Evolutionary conservation across 2,329 filamentous ascomycete species (phyloP), one percentile per base, ranked within the genome.

Genomic region (Botryotinia narcissicola): DNA sequence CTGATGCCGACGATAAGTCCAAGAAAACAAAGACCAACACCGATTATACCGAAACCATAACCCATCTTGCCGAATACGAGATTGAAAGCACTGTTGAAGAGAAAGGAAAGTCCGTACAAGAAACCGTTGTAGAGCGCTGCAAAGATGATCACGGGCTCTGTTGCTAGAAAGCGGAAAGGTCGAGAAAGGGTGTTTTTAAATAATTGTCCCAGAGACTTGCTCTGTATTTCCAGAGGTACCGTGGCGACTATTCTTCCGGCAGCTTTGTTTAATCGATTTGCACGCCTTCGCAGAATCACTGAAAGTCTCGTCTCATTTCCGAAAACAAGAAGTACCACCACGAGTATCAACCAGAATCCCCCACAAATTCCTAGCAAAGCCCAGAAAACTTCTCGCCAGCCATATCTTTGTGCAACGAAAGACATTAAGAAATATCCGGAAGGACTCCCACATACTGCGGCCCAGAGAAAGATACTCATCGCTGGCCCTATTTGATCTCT

Each of bases 91-190:
- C 72, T 61, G 40, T 77, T 76, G 64, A 77, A 77, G 9, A 77
- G 79, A 71, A 86, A 87, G 1, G 83, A 85, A 14, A 88, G 88
- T 71, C 84, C 87, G 80, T 90, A 91, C 76, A 88, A 85, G 76
- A 91, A 85, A 73, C 85, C 86, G 16, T 86, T 88, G 81, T 91
- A 91, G 59, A 89, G 74, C 77, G 89, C 86, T 1, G 87, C 85
- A 79, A 91, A 90, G 75, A 89, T 79, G 75, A 91, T 85, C 18
- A 89, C 87, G 0, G 88, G 88, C 73, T 91, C 88, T 77, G 87
- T 86, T 78, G 88, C 74, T 16, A 85, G 88, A 76, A 91, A 87
- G 78, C 87, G 83, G 25, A 87, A 80, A 0, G 85, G 85, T n/a
- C 75, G 70, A n/a, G 68, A 72, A 9, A 76, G 61, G 3, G 72